A percentile compares a stretch with the other conserved stretches of the same genome.
Conservation (phyloP, 2,329 filamentous ascomycete genomes). For the Juglanconis oblonga region DNA sequence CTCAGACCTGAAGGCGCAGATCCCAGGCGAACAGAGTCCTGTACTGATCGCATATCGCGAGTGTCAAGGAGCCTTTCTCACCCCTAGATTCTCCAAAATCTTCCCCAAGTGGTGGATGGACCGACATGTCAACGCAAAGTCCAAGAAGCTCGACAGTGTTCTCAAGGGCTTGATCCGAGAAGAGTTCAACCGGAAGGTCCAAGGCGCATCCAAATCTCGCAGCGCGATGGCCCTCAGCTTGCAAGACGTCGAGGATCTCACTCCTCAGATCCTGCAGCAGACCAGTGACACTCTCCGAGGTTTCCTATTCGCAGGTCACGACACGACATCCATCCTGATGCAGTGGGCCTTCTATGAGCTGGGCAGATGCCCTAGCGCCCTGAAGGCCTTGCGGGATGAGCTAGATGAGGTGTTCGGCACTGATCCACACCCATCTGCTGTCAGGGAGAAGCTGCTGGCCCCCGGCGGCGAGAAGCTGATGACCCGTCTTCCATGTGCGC, state of each 20-base stretch:
- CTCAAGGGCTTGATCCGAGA: slow-evolving; percentile 4
- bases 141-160: slow-evolving; percentile 4
- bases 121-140: not conserved
- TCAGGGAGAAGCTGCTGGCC: slow-evolving; percentile 25
- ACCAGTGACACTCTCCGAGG: slow-evolving; percentile 35
- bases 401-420: slow-evolving; percentile 32
- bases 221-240: slow-evolving; percentile 33
- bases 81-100: not conserved
- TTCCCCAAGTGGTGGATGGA: not conserved
- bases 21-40: slow-evolving; percentile 9
- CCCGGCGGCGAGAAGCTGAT: slow-evolving; percentile 1
- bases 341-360: slow-evolving; percentile 36
- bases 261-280: slow-evolving; percentile 24
- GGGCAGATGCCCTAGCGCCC: slow-evolving; percentile 26
- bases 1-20: slow-evolving; percentile 7
- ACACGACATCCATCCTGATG: slow-evolving; percentile 35
- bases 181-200: slow-evolving; percentile 2
- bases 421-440: slow-evolving; percentile 24
- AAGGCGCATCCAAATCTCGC: not conserved
- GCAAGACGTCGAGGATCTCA: slow-evolving; percentile 25
- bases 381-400: slow-evolving; percentile 31
- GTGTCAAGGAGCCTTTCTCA: not conserved
- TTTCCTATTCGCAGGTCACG: slow-evolving; percentile 40
- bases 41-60: slow-evolving; percentile 7
- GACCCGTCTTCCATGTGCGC: not conserved